phyloP scores from a whole-genome alignment of 2,329 filamentous ascomycete species.

The Grosmannia penicillata region DNA sequence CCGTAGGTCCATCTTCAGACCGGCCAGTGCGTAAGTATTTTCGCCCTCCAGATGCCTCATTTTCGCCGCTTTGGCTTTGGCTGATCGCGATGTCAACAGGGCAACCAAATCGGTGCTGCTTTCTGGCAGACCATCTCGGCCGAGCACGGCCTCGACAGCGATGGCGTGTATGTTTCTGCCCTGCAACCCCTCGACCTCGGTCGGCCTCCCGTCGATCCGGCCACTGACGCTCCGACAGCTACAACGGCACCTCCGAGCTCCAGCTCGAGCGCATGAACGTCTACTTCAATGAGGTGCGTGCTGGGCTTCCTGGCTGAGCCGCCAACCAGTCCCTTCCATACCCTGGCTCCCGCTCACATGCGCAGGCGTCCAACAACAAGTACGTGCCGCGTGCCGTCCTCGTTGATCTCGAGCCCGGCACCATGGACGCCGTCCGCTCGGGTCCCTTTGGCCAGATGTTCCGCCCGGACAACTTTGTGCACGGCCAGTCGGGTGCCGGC shows the following conservation, averaged over 20 bases:
- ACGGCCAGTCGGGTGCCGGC: conserved; percentile 97
- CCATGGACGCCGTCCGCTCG: conserved; percentile 97
- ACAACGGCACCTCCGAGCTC: conserved; percentile 96
- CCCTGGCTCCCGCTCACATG: no score
- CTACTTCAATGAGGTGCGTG: conserved; percentile 45
- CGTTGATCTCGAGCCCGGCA: conserved; percentile 97
- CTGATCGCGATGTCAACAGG: conserved; percentile 41
- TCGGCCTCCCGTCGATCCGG: no score
- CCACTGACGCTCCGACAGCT: no score
- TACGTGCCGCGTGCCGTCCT: conserved; percentile 98
- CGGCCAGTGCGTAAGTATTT: conserved; percentile 78
- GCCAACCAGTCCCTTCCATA: no score
- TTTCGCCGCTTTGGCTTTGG: not conserved
- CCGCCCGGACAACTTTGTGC: conserved; percentile 99
- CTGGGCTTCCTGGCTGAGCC: no score
- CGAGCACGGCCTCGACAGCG: conserved; percentile 94
- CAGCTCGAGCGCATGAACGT: conserved; percentile 94
- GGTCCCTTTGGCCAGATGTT: conserved; percentile 98
- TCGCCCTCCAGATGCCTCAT: not conserved
- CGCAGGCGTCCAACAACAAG: conserved; percentile 95
- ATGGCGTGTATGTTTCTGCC: no score
- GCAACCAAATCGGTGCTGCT: conserved; percentile 99
- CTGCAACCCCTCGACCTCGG: no score
- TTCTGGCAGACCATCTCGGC: conserved; percentile 90
- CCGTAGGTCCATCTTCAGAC: conserved; percentile 99